Percentiles rank a stretch among this genome's conserved stretches.
Evolutionary conservation across 768 basidiomycete species (phyloP).

Genomic region (Russula brevipes): DNA sequence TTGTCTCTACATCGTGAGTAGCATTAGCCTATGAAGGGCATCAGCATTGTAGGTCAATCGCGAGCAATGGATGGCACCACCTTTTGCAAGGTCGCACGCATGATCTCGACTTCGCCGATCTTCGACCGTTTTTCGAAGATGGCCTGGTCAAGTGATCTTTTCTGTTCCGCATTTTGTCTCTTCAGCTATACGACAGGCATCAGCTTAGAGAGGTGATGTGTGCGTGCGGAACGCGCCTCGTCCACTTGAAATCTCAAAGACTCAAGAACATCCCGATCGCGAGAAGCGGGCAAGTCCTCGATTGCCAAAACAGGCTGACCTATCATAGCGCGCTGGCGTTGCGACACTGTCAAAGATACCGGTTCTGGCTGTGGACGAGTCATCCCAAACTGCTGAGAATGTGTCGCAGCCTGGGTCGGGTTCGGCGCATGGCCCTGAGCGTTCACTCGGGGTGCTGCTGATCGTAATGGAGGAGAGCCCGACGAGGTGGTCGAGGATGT

Average conservation of each 20-base stretch:
- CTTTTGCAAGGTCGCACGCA: slow-evolving; percentile 23
- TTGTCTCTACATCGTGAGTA: slow-evolving; percentile 17
- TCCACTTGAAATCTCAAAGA: slow-evolving; percentile 10
- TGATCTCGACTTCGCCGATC: slow-evolving; percentile 24
- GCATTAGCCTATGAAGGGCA: background rate
- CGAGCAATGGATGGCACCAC: slow-evolving; percentile 6
- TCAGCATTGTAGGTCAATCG: background rate
- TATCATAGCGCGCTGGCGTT: background rate
- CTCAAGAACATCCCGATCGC: slow-evolving; percentile 2
- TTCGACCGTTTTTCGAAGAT: slow-evolving; percentile 23
- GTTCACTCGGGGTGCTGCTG: background rate
- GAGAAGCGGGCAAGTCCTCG: background rate
- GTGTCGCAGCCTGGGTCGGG: background rate
- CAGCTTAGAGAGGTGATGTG: background rate
- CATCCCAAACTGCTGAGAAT: background rate
- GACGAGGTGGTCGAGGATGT: background rate
- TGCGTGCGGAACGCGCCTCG: slow-evolving; percentile 2
- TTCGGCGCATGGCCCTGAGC: background rate
- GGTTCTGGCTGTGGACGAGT: background rate
- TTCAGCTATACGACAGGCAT: slow-evolving; percentile 7
- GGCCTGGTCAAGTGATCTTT: slow-evolving; percentile 18
- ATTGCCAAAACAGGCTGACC: background rate
- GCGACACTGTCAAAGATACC: background rate
- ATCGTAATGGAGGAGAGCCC: background rate
- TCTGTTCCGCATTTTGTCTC: slow-evolving; percentile 12